Base-by-base conservation (phyloP, 176 grass and related monocot genomes). In the Echinochloa phyllopogon region DNA sequence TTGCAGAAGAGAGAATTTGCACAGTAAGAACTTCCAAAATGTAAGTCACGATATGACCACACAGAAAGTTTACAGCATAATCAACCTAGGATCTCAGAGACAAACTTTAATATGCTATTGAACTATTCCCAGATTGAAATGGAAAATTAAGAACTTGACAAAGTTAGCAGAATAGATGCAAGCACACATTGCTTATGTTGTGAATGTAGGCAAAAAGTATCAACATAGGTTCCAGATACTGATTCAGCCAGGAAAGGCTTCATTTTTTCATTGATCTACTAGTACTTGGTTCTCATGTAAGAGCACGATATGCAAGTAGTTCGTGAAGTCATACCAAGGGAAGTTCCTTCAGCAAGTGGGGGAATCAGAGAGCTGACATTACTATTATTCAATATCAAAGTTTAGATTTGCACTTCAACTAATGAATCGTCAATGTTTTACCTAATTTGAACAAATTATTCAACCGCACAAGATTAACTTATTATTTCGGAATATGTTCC, bases 221-320 rank as follows among this genome's bases (percentile, higher is more conserved):
- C 62, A 47, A 14, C 6, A 47, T 49, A 72, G 16, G 8, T 86
- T 77, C 40, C 16, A 21, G 10, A 48, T 29, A 11, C 18, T 73
- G 58, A 77, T 82, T 90, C 65, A 83, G 37, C 55, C 63, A 0
- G 44, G 29, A 42, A 76, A 78, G 24, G 43, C 62, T 63, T 89
- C 63, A 20, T 49, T 37, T 69, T 85, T 86, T 40, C 77, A 8
- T 17, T 77, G 69, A 56, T 64, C 12, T 71, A 85, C 21, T 62
- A 84, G 15, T 48, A 15, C 20, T 39, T 67, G 0, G 76, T 36
- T 65, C 58, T 58, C 21, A 24, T 47, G 63, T 14, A 67, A 49
- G 16, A 63, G 78, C 52, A 70, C 17, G 2, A 47, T 51, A 69
- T 52, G 47, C 25, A 39, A 84, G 57, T 64, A 38, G 45, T 65